A percentile compares a stretch with the other conserved stretches of the same genome.
These are phyloP conservation scores for Aspergillus baeticus DNA, from an alignment of 495 filamentous ascomycete genomes.

Conservation along the genomic window DNA sequence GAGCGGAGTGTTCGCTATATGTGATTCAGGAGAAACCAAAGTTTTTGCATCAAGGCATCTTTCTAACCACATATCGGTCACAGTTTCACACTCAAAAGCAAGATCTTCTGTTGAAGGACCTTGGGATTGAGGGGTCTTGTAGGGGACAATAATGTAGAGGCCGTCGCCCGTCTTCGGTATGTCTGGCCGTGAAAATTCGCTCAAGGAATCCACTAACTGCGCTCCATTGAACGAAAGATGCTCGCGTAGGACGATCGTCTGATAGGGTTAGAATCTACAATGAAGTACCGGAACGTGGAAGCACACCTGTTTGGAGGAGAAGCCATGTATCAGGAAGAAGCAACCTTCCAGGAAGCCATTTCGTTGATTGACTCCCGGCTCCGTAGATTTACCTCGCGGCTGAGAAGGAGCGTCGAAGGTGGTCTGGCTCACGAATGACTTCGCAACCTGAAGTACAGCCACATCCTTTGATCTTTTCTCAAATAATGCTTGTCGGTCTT, in stretches of 20 bases:
- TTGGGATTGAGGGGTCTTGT: constrained; percentile 38
- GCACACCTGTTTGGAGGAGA: constrained; percentile 54
- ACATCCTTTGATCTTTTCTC: constrained; percentile 18
- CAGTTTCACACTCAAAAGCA: constrained; percentile 49
- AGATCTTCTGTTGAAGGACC: constrained; percentile 41
- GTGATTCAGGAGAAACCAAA: constrained; percentile 65
- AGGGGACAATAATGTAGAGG: constrained; percentile 56
- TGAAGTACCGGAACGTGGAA: constrained; percentile 1
- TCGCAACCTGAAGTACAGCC: constrained; percentile 33
- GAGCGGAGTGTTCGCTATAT: constrained; percentile 76
- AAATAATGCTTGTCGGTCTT: constrained; percentile 32
- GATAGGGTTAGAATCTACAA: constrained; percentile 6
- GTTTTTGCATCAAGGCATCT: constrained; percentile 73
- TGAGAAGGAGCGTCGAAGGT: constrained; percentile 30
- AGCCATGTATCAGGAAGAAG: constrained; percentile 66
- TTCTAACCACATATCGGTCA: constrained; percentile 94
- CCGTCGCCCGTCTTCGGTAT: constrained; percentile 41
- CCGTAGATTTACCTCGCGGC: constrained; percentile 17
- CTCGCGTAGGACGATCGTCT: constrained; percentile 47
- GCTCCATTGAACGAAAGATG: constrained; percentile 57
- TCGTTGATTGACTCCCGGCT: constrained; percentile 11
- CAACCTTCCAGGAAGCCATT: constrained; percentile 39
- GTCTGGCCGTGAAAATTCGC: constrained; percentile 37
- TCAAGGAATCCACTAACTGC: constrained; percentile 40
- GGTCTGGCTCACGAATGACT: constrained; percentile 45